Evolutionary conservation across 352 stramenopile species (phyloP).

Genomic region (Pilasporangium apinafurcum): DNA sequence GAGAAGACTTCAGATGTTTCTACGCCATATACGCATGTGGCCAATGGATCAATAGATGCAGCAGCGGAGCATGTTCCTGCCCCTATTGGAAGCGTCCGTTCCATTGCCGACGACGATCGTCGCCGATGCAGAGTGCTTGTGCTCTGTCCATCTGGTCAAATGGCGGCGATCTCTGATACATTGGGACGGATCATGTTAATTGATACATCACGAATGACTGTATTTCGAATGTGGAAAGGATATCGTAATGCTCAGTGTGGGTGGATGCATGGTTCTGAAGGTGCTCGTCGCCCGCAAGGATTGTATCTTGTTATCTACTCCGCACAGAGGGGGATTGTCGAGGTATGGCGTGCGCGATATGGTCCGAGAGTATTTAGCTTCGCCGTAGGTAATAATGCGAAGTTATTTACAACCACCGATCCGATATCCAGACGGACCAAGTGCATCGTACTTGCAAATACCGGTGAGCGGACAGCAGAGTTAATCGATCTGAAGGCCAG

Average conservation of each 20-base stretch:
- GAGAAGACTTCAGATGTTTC: conserved; percentile 4
- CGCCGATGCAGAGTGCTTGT: conserved; percentile 55
- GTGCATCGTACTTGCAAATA: conserved; percentile 48
- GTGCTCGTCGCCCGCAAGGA: conserved; percentile 27
- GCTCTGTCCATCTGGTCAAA: conserved; percentile 57
- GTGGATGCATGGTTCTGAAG: conserved; percentile 75
- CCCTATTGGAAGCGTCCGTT: conserved; percentile 38
- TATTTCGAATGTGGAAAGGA: conserved; percentile 86
- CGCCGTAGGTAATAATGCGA: conserved; percentile 56
- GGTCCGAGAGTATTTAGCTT: conserved; percentile 70
- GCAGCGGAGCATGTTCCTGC: conserved; percentile 70
- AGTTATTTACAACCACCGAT: conserved; percentile 58
- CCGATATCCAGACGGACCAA: conserved; percentile 20
- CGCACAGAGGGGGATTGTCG: conserved; percentile 71
- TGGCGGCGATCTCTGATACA: conserved; percentile 70
- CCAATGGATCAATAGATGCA: conserved; percentile 26
- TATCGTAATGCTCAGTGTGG: conserved; percentile 78
- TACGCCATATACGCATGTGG: conserved; percentile 7
- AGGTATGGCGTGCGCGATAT: conserved; percentile 77
- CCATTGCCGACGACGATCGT: conserved; percentile 52
- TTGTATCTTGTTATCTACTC: conserved; percentile 86
- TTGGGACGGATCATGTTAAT: conserved; percentile 71
- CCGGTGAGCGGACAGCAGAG: conserved; percentile 23
- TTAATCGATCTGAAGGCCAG: conserved; percentile 54
- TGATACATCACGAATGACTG: conserved; percentile 71